These are phyloP conservation scores for Plasmodium inui DNA, from an alignment of 169 alveolate species.

Conservation along the genomic window DNA sequence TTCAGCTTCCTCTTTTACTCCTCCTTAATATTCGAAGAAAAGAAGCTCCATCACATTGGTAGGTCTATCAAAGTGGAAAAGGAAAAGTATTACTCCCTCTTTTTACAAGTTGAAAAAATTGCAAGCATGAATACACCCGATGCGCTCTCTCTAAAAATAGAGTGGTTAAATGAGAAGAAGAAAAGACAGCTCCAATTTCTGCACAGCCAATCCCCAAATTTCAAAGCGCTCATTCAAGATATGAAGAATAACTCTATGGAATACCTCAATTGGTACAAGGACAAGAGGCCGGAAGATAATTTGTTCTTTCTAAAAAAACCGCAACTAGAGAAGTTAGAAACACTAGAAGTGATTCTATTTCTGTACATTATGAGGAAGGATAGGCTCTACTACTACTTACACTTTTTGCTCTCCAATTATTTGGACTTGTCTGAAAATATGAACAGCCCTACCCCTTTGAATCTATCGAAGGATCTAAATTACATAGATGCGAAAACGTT, in stretches of 20 bases:
- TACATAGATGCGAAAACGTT: constrained; percentile 68
- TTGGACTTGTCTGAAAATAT: constrained; percentile 53
- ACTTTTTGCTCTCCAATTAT: constrained; percentile 17
- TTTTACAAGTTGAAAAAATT: not conserved
- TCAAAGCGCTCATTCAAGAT: constrained; percentile 32
- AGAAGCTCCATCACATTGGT: not conserved
- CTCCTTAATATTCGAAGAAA: constrained; percentile 58
- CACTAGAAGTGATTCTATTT: constrained; percentile 53
- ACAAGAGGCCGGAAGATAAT: constrained; percentile 41
- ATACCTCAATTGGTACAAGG: constrained; percentile 64
- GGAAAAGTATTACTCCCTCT: constrained; percentile 54
- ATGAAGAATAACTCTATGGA: constrained; percentile 37
- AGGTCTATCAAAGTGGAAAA: constrained; percentile 44
- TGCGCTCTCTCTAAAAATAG: constrained; percentile 9
- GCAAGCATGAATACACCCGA: not conserved
- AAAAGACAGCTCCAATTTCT: constrained; percentile 27
- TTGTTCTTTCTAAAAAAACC: constrained; percentile 26
- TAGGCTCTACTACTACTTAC: constrained; percentile 44
- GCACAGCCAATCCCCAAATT: constrained; percentile 8
- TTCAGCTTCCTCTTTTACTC: constrained; percentile 53
- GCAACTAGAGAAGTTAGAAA: constrained; percentile 17
- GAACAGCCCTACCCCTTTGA: not conserved
- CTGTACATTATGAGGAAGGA: constrained; percentile 62
- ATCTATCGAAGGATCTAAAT: constrained; percentile 42
- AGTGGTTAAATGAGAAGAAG: constrained; percentile 48